Evolutionary conservation across 2,329 filamentous ascomycete genomes (phyloP), one percentile per base, ranked within the genome.

Genomic region (Fusarium pilosicola): DNA sequence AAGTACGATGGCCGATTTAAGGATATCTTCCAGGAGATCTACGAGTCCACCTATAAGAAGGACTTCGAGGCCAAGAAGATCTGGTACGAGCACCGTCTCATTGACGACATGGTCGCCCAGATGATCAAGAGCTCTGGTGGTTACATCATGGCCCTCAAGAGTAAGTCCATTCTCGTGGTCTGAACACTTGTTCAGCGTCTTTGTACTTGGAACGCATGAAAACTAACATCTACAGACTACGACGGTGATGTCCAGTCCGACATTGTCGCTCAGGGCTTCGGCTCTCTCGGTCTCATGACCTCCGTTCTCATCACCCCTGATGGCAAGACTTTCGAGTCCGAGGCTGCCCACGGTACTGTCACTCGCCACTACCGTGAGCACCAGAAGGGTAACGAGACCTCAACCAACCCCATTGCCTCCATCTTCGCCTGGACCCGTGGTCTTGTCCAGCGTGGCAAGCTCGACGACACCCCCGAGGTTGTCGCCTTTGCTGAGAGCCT

Each of bases 51-150:
- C 79, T 99, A 98, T 88, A 92, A 93, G 88, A 88, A 90, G 83
- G 89, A 94, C 49, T 98, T 98, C 79, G 95, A 98, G 83, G 92
- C 92, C 80, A 94, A 95, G 88, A 90, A 90, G 73, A 97, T 98
- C 86, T 98, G 96, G 96, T 98, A 99, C 83, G 96, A 99, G 91
- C 96, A 99, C 87, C 93, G 96, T 80, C 89, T 99, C 77, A 98
- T 99, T 81, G 96, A 99, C 86, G 96, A 99, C 86, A 98, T 99
- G 96, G 96, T 99, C 74, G 96, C 96, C 56, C 96, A 99, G 89
- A 99, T 99, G 96, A 93, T 99, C 89, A 99, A 99, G 93, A 96
- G 93, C 86, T 91, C 92, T 80, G 96, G 96, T 78, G 96, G 96
- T 74, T 98, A 96, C 86, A 91, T 98, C 83, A 98, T 98, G 89